Evolutionary conservation across 192 early-diverging fungal genomes (phyloP).

Genomic region (Coemansia sp.): DNA sequence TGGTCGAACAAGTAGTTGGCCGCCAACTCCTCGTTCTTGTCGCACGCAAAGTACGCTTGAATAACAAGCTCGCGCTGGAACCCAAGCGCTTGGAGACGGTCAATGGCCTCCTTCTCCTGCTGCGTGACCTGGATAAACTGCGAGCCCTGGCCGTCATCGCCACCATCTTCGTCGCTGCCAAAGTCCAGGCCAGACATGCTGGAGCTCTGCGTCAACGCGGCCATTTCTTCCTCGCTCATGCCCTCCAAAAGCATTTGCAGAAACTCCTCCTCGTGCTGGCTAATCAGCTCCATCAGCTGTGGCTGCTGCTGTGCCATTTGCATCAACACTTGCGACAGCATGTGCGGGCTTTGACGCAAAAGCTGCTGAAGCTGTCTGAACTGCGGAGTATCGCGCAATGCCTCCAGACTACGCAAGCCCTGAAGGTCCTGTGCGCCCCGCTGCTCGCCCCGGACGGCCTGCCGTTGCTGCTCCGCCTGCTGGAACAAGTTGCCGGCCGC

Average conservation of each 20-base stretch:
- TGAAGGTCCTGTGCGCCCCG: neutral
- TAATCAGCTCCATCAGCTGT: conserved; percentile 75
- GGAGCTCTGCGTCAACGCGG: conserved; percentile 11
- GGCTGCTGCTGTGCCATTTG: conserved; percentile 85
- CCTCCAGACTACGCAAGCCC: conserved; percentile 37
- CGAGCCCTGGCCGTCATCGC: conserved; percentile 62
- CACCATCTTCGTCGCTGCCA: conserved; percentile 57
- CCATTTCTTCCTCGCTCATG: conserved; percentile 40
- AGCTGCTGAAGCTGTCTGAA: conserved; percentile 90
- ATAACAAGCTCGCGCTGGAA: conserved; percentile 81
- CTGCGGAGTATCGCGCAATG: conserved; percentile 76
- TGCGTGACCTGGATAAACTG: conserved; percentile 81
- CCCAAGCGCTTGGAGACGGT: conserved; percentile 76
- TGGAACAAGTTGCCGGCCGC: conserved; percentile 59
- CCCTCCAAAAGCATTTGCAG: conserved; percentile 65
- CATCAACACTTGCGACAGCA: conserved; percentile 82
- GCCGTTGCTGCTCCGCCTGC: conserved; percentile 55
- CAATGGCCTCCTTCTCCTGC: conserved; percentile 89
- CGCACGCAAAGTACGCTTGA: conserved; percentile 95
- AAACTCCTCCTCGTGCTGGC: conserved; percentile 76
- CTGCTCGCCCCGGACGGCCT: conserved; percentile 19
- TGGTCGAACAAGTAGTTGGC: conserved; percentile 96
- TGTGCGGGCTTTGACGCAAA: conserved; percentile 80
- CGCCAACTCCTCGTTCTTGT: conserved; percentile 96
- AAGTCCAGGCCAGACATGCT: conserved; percentile 23